A percentile compares a stretch with the other conserved stretches of the same genome.
Conservation (phyloP, 1,284 basidiomycete species). For the Ustilago lituana region DNA sequence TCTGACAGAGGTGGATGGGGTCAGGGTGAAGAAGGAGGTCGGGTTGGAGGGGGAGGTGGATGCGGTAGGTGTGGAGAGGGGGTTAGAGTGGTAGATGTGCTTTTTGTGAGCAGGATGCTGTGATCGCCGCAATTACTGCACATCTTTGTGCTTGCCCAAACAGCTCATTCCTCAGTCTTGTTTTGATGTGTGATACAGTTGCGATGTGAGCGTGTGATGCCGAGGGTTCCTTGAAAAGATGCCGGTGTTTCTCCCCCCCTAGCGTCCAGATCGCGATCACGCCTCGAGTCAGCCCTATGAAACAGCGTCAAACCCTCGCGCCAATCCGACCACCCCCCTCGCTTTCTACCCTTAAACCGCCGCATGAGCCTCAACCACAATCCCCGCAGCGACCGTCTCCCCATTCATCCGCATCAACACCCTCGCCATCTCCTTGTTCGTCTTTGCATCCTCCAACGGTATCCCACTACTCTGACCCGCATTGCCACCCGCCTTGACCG, state of each 20-base stretch:
- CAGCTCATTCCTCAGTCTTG: too few species aligned
- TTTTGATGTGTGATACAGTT: too few species aligned
- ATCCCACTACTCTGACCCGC: constrained; percentile 50
- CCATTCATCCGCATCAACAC: constrained; percentile 86
- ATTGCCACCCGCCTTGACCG: constrained; percentile 43
- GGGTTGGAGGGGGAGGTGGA: constrained; percentile 2
- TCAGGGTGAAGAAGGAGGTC: constrained; percentile 25
- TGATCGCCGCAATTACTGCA: too few species aligned
- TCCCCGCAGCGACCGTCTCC: constrained; percentile 93
- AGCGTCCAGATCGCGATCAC: too few species aligned
- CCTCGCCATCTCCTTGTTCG: constrained; percentile 97
- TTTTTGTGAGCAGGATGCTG: too few species aligned
- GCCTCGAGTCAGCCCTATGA: too few species aligned
- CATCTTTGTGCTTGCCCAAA: too few species aligned
- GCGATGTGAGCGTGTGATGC: too few species aligned
- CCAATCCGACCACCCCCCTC: too few species aligned
- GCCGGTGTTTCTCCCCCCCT: too few species aligned
- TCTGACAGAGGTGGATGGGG: background rate
- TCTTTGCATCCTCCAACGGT: constrained; percentile 77
- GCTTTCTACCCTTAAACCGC: background rate
- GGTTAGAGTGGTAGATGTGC: constrained; percentile 42
- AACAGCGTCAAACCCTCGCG: too few species aligned
- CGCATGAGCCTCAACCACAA: constrained; percentile 55
- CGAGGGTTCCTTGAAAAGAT: too few species aligned
- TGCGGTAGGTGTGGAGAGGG: constrained; percentile 12